A percentile compares a stretch with the other conserved stretches of the same genome.
These are phyloP conservation scores for Aspergillus sclerotiicarbonarius DNA, from an alignment of 495 filamentous ascomycete genomes.

Conservation along the genomic window DNA sequence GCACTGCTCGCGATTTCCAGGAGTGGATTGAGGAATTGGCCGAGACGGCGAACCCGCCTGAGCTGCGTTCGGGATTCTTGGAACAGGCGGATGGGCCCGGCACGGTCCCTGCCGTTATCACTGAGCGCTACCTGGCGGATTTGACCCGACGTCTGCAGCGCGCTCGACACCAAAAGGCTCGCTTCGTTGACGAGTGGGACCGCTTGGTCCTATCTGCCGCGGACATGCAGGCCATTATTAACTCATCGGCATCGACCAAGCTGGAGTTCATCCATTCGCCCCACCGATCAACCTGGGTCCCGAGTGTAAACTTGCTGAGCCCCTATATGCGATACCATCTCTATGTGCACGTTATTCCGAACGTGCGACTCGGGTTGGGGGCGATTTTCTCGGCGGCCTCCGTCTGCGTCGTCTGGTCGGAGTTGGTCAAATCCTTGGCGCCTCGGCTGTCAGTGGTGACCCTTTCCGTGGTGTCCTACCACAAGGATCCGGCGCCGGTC, in stretches of 20 bases:
- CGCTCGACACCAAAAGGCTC: constrained; percentile 75
- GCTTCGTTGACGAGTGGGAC: constrained; percentile 87
- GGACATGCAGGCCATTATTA: constrained; percentile 75
- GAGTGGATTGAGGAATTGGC: constrained; percentile 94
- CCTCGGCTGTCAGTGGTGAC: constrained; percentile 79
- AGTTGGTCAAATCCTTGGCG: constrained; percentile 74
- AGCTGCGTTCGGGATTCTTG: constrained; percentile 53
- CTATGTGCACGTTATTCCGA: constrained; percentile 67
- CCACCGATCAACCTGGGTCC: constrained; percentile 53
- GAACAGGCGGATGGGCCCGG: constrained; percentile 33
- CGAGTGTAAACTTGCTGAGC: constrained; percentile 61
- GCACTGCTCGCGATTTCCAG: constrained; percentile 74
- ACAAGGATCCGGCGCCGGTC: constrained; percentile 62
- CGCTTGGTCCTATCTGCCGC: constrained; percentile 67
- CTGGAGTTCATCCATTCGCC: constrained; percentile 68
- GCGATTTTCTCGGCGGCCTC: constrained; percentile 70
- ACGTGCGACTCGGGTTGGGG: constrained; percentile 58
- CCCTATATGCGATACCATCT: constrained; percentile 82
- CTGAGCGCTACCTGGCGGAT: constrained; percentile 88
- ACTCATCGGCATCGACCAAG: constrained; percentile 76
- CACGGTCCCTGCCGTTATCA: constrained; percentile 74
- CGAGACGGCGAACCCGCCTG: constrained; percentile 68
- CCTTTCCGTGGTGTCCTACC: constrained; percentile 80
- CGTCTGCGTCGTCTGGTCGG: constrained; percentile 83
- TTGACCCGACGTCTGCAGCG: constrained; percentile 76